Conservation (phyloP, 805 yeast genomes). For the Zygotorulaspora sp. region DNA sequence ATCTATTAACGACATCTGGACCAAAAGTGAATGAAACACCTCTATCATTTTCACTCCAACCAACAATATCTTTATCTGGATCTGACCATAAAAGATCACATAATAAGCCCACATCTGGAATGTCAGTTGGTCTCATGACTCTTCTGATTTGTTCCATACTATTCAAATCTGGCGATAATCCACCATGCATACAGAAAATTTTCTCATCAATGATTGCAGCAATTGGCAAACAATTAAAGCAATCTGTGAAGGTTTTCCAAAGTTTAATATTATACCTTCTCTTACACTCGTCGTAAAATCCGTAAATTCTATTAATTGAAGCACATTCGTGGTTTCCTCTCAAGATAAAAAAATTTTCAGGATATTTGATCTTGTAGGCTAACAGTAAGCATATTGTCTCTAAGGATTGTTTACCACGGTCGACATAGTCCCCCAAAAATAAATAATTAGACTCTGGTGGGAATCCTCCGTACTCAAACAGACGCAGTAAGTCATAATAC, state of each 20-base stretch:
- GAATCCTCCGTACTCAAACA: slow-evolving; percentile 97
- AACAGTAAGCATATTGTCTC: slow-evolving; percentile 91
- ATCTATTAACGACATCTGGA: slow-evolving; percentile 97
- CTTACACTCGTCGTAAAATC: slow-evolving; percentile 97
- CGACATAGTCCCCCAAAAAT: slow-evolving; percentile 95
- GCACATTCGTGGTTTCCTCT: slow-evolving; percentile 99
- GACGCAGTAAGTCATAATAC: slow-evolving; percentile 89
- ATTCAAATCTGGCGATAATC: slow-evolving; percentile 93
- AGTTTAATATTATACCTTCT: slow-evolving; percentile 96
- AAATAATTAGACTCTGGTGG: slow-evolving; percentile 98
- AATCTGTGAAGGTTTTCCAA: slow-evolving; percentile 98
- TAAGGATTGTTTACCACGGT: slow-evolving; percentile 95
- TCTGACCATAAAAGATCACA: slow-evolving; percentile 98
- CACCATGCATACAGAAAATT: slow-evolving; percentile 99
- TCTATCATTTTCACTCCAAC: slow-evolving; percentile 99
- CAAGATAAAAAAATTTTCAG: slow-evolving; percentile 92
- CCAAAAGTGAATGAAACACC: slow-evolving; percentile 99
- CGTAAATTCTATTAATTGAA: slow-evolving; percentile 94
- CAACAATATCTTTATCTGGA: slow-evolving; percentile 96
- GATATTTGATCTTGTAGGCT: slow-evolving; percentile 96
- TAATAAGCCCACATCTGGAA: slow-evolving; percentile 94
- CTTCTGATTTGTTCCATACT: slow-evolving; percentile 98
- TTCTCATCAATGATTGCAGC: slow-evolving; percentile 98
- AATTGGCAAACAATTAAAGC: slow-evolving; percentile 96
- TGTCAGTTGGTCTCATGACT: slow-evolving; percentile 98